Evolutionary conservation across 805 yeast genomes (phyloP).

Genomic region (Spathaspora boniae): DNA sequence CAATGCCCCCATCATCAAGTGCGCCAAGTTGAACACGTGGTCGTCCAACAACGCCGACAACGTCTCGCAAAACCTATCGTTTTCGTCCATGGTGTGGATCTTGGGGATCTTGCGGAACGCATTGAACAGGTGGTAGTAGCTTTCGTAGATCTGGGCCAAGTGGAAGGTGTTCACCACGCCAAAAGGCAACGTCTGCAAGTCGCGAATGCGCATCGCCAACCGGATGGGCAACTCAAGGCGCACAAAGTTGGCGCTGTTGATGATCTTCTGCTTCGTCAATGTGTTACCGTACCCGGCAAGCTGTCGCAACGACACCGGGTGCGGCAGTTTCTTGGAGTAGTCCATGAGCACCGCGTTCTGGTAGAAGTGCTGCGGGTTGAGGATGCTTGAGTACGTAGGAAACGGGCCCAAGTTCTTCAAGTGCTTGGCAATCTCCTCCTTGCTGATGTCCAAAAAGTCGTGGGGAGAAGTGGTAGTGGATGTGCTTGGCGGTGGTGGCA

Average conservation of each 20-base stretch:
- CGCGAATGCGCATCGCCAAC: slow-evolving; percentile 73
- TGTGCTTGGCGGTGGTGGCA: slow-evolving; percentile 28
- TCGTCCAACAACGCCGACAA: slow-evolving; percentile 66
- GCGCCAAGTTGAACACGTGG: slow-evolving; percentile 80
- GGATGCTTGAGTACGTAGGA: slow-evolving; percentile 38
- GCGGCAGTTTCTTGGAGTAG: slow-evolving; percentile 66
- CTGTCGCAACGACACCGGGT: slow-evolving; percentile 88
- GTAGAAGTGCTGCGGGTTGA: slow-evolving; percentile 74
- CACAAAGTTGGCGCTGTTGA: slow-evolving; percentile 85
- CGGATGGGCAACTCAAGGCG: slow-evolving; percentile 81
- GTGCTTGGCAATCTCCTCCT: slow-evolving; percentile 26
- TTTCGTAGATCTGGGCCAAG: slow-evolving; percentile 81
- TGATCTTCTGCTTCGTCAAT: slow-evolving; percentile 69
- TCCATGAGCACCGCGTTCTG: slow-evolving; percentile 68
- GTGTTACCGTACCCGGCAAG: slow-evolving; percentile 85
- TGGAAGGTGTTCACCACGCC: slow-evolving; percentile 83
- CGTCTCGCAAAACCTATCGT: slow-evolving; percentile 64
- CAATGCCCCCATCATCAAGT: slow-evolving; percentile 87
- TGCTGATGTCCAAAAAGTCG: slow-evolving; percentile 26
- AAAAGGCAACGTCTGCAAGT: slow-evolving; percentile 79
- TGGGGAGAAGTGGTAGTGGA: slow-evolving; percentile 34
- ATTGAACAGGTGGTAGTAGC: slow-evolving; percentile 85
- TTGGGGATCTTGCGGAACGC: slow-evolving; percentile 70
- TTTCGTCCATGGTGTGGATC: slow-evolving; percentile 69
- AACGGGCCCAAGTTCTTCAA: slow-evolving; percentile 37